Evolutionary conservation across 2,329 filamentous ascomycete species (phyloP).

Genomic region (Cladophialophora exuberans): DNA sequence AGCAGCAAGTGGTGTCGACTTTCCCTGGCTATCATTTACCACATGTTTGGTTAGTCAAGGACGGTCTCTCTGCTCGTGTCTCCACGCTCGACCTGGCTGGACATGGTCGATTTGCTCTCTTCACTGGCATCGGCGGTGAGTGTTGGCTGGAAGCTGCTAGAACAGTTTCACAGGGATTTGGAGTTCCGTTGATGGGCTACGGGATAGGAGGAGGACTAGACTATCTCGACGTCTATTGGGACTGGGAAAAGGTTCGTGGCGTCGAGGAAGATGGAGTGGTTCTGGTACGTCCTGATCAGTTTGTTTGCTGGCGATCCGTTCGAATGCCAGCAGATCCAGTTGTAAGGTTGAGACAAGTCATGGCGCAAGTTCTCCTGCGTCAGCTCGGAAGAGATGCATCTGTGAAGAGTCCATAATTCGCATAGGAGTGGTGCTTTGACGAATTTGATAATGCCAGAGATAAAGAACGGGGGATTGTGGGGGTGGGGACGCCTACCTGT

Average conservation of each 20-base stretch:
- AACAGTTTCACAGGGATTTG: slow-evolving; percentile 42
- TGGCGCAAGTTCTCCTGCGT: no score
- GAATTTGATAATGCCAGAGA: no score
- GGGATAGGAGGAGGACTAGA: slow-evolving; percentile 62
- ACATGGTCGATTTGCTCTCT: slow-evolving; percentile 54
- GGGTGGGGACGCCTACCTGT: no score
- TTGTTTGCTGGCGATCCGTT: slow-evolving; percentile 62
- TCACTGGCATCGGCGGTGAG: slow-evolving; percentile 59
- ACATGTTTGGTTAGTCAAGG: slow-evolving; percentile 64
- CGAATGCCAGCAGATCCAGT: no score
- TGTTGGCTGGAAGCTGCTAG: slow-evolving; percentile 56
- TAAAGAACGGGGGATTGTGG: no score
- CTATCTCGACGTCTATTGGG: slow-evolving; percentile 64
- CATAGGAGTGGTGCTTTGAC: no score
- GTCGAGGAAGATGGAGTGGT: slow-evolving; percentile 62
- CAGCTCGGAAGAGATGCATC: no score
- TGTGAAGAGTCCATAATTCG: no score
- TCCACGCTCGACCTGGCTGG: slow-evolving; percentile 65
- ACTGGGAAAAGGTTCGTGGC: slow-evolving; percentile 58
- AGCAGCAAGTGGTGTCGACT: slow-evolving; percentile 52
- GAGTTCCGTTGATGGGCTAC: slow-evolving; percentile 53
- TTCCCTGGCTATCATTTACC: slow-evolving; percentile 64
- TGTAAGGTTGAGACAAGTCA: no score
- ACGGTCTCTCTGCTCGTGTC: slow-evolving; percentile 47
- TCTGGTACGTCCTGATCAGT: slow-evolving; percentile 59